Evolutionary conservation across 148 eudicot genomes (phyloP).

Genomic region (Rhododendron griersonianum): DNA sequence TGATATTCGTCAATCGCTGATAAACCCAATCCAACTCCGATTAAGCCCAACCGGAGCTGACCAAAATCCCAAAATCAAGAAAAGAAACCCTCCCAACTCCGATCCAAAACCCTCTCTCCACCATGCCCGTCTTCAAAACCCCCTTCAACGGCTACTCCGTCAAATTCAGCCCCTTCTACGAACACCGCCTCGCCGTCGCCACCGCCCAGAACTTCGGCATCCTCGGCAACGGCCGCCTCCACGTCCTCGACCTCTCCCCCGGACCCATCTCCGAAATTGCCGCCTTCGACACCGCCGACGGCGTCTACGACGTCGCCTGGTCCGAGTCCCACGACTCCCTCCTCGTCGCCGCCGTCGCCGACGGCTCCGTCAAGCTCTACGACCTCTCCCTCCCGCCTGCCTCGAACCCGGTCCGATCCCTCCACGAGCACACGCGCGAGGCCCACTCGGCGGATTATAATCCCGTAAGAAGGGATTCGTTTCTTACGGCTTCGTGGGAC

Average conservation of each 20-base stretch:
- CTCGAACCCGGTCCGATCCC: constrained; percentile 69
- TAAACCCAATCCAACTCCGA: no score
- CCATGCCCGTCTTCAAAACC: constrained; percentile 78
- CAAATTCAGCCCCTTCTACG: constrained; percentile 95
- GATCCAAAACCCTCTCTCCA: background rate
- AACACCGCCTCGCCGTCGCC: constrained; percentile 79
- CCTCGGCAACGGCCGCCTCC: constrained; percentile 93
- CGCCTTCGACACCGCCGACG: constrained; percentile 92
- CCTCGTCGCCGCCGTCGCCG: constrained; percentile 78
- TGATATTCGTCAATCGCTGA: no score
- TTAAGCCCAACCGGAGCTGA: no score
- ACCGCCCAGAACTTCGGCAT: constrained; percentile 97
- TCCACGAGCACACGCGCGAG: constrained; percentile 83
- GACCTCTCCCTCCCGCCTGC: constrained; percentile 75
- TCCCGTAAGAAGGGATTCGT: constrained; percentile 74
- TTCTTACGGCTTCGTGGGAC: constrained; percentile 81
- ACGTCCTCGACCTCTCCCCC: constrained; percentile 69
- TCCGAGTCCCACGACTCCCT: constrained; percentile 87
- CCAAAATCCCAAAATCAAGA: no score
- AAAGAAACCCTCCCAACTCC: no score
- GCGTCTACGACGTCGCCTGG: constrained; percentile 92
- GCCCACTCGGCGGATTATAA: constrained; percentile 74
- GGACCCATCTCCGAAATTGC: constrained; percentile 49
- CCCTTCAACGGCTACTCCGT: constrained; percentile 95
- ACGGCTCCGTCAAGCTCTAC: constrained; percentile 80